Evolutionary conservation across 345 rosid genomes (phyloP), one percentile per base, ranked within the genome.

Genomic region (Cardamine resedifolia): DNA sequence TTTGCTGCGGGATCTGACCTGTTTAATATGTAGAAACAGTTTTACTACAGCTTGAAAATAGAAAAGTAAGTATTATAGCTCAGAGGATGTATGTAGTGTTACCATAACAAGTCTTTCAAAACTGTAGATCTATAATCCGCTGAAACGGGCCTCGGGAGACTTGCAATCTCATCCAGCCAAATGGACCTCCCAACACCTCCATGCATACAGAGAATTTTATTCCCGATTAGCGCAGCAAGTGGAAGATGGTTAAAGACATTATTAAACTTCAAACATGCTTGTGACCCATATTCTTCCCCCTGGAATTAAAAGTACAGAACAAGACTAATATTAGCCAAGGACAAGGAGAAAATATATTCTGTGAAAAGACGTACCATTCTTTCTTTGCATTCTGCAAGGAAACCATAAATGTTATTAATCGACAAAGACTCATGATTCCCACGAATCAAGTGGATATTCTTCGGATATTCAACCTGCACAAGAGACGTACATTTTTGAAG

Each of bases 1-100:
- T 86, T 83, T 67, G 74, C 83, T 4, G 98, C 89, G 10, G 98
- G 98, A 81, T 94, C 98, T n/a, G 98, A 90, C 97, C 98, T 94
- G 86, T 44, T 73, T 48, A 12, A n/a, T n/a, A n/a, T 36, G 16
- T 28, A 38, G 12, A 23, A 6, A 28, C 2, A 3, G 14, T 64
- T 30, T 47, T 65, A 53, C 10, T 27, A 21, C 26, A 58, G 12
- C 31, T 34, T 11, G 51, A 12, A 12, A 20, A 21, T 8, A n/a
- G 14, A 15, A 6, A 53, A n/a, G 28, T 12, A 50, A 51, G 2
- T 41, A 41, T 39, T 14, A 30, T 15, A 63, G 58, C 48, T 3
- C 24, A 36, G 33, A 50, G 61, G 10, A 57, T 31, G 47, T 23
- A 44, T n/a, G n/a, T n/a, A n/a, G 62, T 31, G 51, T 45, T 81